phyloP scores from a whole-genome alignment of 768 basidiomycete genomes.

The Termitomyces heimii region DNA sequence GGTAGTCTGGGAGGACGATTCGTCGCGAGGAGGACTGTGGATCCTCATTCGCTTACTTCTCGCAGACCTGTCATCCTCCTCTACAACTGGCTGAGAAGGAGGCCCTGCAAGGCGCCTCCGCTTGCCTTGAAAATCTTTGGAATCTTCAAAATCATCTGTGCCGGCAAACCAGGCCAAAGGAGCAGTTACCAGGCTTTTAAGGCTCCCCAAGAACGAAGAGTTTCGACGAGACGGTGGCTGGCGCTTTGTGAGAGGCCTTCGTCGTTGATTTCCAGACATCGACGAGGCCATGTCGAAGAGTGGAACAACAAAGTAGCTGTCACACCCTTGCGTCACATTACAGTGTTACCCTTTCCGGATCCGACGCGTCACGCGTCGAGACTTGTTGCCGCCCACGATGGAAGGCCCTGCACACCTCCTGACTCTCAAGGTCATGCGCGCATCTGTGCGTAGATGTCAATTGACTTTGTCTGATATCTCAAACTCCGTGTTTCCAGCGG shows the following conservation, averaged over 20 bases:
- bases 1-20: slow-evolving; percentile 18
- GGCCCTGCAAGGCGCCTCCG: slow-evolving; percentile 39
- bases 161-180: slow-evolving; percentile 53
- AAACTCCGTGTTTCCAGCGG: slow-evolving; percentile 36
- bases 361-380: background rate
- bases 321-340: slow-evolving; percentile 12
- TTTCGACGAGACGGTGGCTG: slow-evolving; percentile 42
- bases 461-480: slow-evolving; percentile 2
- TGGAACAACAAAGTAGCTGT: slow-evolving; percentile 22
- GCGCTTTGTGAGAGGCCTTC: slow-evolving; percentile 21
- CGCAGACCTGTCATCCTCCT: slow-evolving; percentile 25
- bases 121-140: slow-evolving; percentile 47
- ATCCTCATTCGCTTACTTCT: slow-evolving; percentile 51
- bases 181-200: slow-evolving; percentile 63
- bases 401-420: slow-evolving; percentile 63
- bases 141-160: slow-evolving; percentile 43
- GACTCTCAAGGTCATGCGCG: slow-evolving; percentile 83
- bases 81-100: slow-evolving; percentile 23
- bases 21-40: slow-evolving; percentile 38
- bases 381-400: slow-evolving; percentile 16
- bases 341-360: slow-evolving; percentile 3
- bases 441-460: slow-evolving; percentile 57
- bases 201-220: slow-evolving; percentile 53
- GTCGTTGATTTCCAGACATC: slow-evolving; percentile 22
- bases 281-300: slow-evolving; percentile 30